Evolutionary conservation across 768 basidiomycete genomes (phyloP).

Genomic region (Russula earlei): DNA sequence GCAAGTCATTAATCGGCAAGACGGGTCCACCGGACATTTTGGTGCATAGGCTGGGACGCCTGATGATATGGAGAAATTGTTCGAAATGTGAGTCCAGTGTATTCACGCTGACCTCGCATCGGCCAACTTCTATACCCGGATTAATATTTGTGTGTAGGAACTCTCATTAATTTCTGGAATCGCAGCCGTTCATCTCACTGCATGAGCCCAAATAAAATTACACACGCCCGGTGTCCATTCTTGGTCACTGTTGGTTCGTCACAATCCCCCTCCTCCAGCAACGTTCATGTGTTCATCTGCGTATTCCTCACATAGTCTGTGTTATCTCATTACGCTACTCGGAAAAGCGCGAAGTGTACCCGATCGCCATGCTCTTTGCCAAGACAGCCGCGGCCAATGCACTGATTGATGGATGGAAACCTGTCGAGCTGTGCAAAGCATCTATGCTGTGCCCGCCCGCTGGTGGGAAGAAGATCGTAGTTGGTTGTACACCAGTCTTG

Average conservation of each 20-base stretch:
- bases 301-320: constrained; percentile 45
- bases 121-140: constrained; percentile 56
- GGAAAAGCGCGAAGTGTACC: constrained; percentile 60
- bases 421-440: constrained; percentile 76
- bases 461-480: too few relatives aligned
- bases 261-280: neutral
- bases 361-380: constrained; percentile 62
- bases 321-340: constrained; percentile 80
- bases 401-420: constrained; percentile 66
- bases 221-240: constrained; percentile 86
- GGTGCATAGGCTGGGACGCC: constrained; percentile 65
- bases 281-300: too few relatives aligned
- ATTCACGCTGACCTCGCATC: neutral
- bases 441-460: constrained; percentile 66
- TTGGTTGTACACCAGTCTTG: constrained; percentile 81
- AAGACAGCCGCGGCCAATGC: constrained; percentile 70
- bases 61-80: constrained; percentile 74
- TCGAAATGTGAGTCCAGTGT: constrained; percentile 54
- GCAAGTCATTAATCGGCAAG: too few relatives aligned
- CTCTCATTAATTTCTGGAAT: too few relatives aligned
- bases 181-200: too few relatives aligned
- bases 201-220: constrained; percentile 71
- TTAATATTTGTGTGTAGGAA: too few relatives aligned
- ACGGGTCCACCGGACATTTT: too few relatives aligned
- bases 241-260: constrained; percentile 82